A percentile compares a stretch with the other conserved stretches of the same genome.
Conservation (phyloP, 2,329 filamentous ascomycete species). For the Aspergillus fischeri region DNA sequence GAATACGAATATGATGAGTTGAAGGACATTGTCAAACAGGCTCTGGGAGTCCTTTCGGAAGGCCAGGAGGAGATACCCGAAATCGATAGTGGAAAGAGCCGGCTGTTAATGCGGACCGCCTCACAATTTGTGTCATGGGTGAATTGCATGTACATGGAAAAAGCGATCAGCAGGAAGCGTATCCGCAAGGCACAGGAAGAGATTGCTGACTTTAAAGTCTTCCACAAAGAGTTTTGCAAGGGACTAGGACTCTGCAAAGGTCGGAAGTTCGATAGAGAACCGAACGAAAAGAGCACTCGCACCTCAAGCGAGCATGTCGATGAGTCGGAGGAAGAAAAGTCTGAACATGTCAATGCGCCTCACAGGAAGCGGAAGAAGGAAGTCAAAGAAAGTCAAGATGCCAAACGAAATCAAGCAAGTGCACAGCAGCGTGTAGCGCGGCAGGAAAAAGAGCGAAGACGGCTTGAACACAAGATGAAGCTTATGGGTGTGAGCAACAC, state of each 20-base stretch:
- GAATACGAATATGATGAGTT: slow-evolving; percentile 10
- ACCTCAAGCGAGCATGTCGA: background rate
- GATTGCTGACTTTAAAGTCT: slow-evolving; percentile 23
- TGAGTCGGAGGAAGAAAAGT: background rate
- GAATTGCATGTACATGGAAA: slow-evolving; percentile 17
- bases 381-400: slow-evolving; percentile 47
- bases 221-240: slow-evolving; percentile 26
- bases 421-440: slow-evolving; percentile 53
- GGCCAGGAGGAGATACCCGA: slow-evolving; percentile 3
- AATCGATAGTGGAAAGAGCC: slow-evolving; percentile 4
- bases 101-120: slow-evolving; percentile 21
- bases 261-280: background rate
- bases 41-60: slow-evolving; percentile 13
- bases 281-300: background rate
- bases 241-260: slow-evolving; percentile 15
- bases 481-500: slow-evolving; percentile 29
- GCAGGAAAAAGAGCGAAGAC: slow-evolving; percentile 49
- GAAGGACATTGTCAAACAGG: slow-evolving; percentile 9
- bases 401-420: slow-evolving; percentile 52
- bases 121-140: slow-evolving; percentile 32
- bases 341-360: slow-evolving; percentile 22
- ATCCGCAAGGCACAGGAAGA: slow-evolving; percentile 22
- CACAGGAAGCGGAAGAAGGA: slow-evolving; percentile 47
- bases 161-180: slow-evolving; percentile 18
- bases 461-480: slow-evolving; percentile 28